Conservation (phyloP, 1,284 basidiomycete genomes). For the Cutaneotrichosporon cyanovorans region DNA sequence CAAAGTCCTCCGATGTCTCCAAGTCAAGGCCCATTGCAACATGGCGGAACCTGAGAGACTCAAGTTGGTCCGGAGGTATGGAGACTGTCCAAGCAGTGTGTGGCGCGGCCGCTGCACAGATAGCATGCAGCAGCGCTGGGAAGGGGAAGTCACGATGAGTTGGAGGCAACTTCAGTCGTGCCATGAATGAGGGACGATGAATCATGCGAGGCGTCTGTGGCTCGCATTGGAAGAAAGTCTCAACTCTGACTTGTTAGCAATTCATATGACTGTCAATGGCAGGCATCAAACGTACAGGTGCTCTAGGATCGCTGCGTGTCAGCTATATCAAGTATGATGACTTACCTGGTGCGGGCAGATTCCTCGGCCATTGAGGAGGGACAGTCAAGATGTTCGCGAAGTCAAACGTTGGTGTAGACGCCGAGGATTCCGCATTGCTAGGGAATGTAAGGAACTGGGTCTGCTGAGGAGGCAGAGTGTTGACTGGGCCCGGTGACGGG, state of each 20-base stretch:
- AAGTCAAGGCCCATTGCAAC: slow-evolving; percentile 25
- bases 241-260: slow-evolving; percentile 15
- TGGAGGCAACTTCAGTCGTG: slow-evolving; percentile 45
- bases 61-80: slow-evolving; percentile 25
- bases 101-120: slow-evolving; percentile 44
- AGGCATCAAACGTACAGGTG: background rate
- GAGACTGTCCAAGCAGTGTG: slow-evolving; percentile 40
- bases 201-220: slow-evolving; percentile 41
- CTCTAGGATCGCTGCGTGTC: slow-evolving; percentile 1
- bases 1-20: slow-evolving; percentile 35
- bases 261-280: background rate
- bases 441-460: too few species aligned
- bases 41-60: slow-evolving; percentile 18
- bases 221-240: slow-evolving; percentile 43
- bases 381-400: slow-evolving; percentile 29
- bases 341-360: slow-evolving; percentile 34
- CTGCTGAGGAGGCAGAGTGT: too few species aligned
- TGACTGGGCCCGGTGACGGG: too few species aligned
- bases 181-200: slow-evolving; percentile 39
- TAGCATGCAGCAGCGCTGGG: slow-evolving; percentile 45
- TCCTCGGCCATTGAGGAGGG: slow-evolving; percentile 37
- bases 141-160: slow-evolving; percentile 45
- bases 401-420: slow-evolving; percentile 20
- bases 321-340: background rate
- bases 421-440: too few species aligned